Evolutionary conservation across 371 early-diverging fungal species (phyloP), one percentile per base, ranked within the genome.

Genomic region (Mucor piriformis): DNA sequence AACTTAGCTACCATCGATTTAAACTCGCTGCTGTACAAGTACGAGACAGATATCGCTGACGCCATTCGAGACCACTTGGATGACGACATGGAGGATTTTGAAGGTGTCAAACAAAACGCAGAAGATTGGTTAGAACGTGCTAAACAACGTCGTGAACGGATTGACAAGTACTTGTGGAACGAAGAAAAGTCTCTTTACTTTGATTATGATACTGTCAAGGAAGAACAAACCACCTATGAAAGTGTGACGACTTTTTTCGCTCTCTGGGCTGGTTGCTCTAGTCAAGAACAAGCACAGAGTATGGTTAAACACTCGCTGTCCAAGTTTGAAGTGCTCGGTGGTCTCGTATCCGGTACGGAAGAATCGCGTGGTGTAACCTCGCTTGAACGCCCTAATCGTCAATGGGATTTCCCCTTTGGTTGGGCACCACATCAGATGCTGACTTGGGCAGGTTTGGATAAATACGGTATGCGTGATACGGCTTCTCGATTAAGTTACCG

Each of bases 351-450:
- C 51, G 94, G 95, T 27, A 95, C 95, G 0, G 93, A 94, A 60
- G 82, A 81, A 62, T 94, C 94, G 13, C 85, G 95, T 25, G 96
- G 95, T 37, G 46, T 61, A 7, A 87, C 90, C 49, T 73, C 86
- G 2, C 67, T 92, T 25, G 88, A 88, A 58, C 80, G 98, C 20
- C 97, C 97, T 25, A 93, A 93, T 61, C 88, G 97, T 37, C 98
- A 98, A 65, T 97, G 97, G 97, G 98, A 97, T 66, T 95, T 88
- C 62, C 95, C 93, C 0, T 95, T 87, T 63, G 95, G 98, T 11
- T 97, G 98, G 98, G 96, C 96, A 23, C 98, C 98, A 44, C 97
- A 97, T 74, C 98, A 98, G 71, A 97, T 98, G 46, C 78, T 98
- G 67, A 92, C 96, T 1, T 98, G 98, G 98, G 79, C 85, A 59